phyloP scores from a whole-genome alignment of 345 rosid species.

The Gossypium thurberi region DNA sequence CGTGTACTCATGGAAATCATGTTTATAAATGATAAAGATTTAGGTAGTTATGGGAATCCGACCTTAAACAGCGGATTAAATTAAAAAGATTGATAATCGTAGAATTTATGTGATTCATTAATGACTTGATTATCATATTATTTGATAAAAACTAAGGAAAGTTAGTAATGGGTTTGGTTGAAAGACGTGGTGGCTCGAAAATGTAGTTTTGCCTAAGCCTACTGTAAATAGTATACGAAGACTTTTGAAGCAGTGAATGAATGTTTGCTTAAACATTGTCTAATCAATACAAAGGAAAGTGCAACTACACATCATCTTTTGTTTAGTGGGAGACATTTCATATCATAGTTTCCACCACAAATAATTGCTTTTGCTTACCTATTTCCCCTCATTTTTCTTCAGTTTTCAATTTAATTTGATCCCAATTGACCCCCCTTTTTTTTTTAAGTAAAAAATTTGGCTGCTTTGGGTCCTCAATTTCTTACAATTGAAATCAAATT shows the following conservation, averaged over 20 bases:
- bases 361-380: not conserved
- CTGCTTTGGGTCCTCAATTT: not conserved
- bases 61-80: too few relatives aligned
- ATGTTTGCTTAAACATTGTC: not conserved
- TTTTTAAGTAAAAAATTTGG: not conserved
- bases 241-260: not conserved
- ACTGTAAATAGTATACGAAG: slow-evolving; percentile 9
- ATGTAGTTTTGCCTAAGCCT: not conserved
- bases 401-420: not conserved
- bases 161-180: not conserved
- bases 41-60: too few relatives aligned
- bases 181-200: slow-evolving; percentile 23
- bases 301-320: slow-evolving; percentile 19
- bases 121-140: not conserved
- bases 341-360: not conserved
- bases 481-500: not conserved
- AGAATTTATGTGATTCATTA: not conserved
- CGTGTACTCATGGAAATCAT: too few relatives aligned
- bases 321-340: slow-evolving; percentile 5
- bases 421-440: not conserved
- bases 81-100: too few relatives aligned
- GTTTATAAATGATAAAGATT: too few relatives aligned
- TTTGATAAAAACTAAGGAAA: not conserved
- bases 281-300: slow-evolving; percentile 7
- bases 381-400: not conserved